A percentile compares a stretch with the other conserved stretches of the same genome.
These are phyloP conservation scores for Citrus inodora DNA, from an alignment of 345 rosid genomes.

Conservation along the genomic window DNA sequence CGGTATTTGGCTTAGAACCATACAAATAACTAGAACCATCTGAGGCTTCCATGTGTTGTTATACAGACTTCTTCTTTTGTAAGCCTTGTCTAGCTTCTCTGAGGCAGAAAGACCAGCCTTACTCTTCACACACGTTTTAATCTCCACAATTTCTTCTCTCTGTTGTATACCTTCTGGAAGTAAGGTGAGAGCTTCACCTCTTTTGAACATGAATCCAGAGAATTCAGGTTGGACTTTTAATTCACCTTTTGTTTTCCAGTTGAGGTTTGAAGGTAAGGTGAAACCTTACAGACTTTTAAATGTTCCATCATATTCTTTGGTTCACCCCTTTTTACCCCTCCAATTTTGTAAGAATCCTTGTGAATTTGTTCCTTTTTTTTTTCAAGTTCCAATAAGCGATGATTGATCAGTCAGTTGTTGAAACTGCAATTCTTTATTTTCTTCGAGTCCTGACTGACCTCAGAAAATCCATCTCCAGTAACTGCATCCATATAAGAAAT, in stretches of 20 bases:
- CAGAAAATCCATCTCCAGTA: not conserved
- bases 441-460: not conserved
- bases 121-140: constrained; percentile 8
- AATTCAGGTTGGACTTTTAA: constrained; percentile 4
- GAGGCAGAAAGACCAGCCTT: constrained; percentile 28
- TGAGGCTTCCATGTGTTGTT: constrained; percentile 59
- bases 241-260: constrained; percentile 4
- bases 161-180: constrained; percentile 13
- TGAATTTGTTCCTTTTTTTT: not conserved
- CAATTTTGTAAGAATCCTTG: not conserved
- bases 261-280: constrained; percentile 23
- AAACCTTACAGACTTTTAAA: constrained; percentile 28
- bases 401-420: not conserved
- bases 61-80: constrained; percentile 36
- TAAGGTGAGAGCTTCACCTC: constrained; percentile 34
- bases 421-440: not conserved
- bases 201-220: not conserved
- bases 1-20: constrained; percentile 63
- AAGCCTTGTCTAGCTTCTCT: constrained; percentile 57
- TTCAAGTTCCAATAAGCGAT: not conserved
- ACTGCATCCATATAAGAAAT: not conserved
- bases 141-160: not conserved
- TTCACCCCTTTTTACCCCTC: not conserved
- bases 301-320: constrained; percentile 5
- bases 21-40: constrained; percentile 67